Evolutionary conservation across 257 asterid species (phyloP), one percentile per base, ranked within the genome.

Genomic region (Craterostigma plantagineum): DNA sequence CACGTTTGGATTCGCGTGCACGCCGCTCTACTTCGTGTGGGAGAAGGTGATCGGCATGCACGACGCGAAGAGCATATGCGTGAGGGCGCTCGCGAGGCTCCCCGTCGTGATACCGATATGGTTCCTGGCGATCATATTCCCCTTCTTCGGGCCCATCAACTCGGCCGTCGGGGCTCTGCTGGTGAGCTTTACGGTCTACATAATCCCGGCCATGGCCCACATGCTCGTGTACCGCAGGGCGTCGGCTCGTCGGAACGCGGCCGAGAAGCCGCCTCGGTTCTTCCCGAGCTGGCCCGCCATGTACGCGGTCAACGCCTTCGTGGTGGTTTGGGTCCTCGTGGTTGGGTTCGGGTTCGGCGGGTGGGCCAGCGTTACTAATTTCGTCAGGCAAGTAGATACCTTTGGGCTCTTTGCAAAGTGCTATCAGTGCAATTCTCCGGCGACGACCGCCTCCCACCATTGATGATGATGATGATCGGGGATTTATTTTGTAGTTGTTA

Each of bases 271-370:
- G 5, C 95, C 95, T 0, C 61, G 63, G 54, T 83, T 83, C 53
- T 34, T 83, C 17, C 92, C 76, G 7, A 82, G 92, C 71, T 82
- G 95, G 95, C 34, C 78, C 4, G 85, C 68, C 9, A 73, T 78
- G 82, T 82, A 68, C 35, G 85, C 55, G 0, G 10, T 70, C 42
- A 82, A 82, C 68, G 17, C 66, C 8, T 68, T 82, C 34, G 33
- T 83, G 0, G 91, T 71, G 18, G 64, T 52, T 0, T 83, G 87
- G 91, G 66, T 73, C 0, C 14, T 78, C 0, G 48, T 79, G 1
- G 69, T 83, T 17, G 91, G 95, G 48, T 82, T 82, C 47, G 95
- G 95, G 47, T 82, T 82, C 0, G 95, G 95, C 9, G 95, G 95
- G 14, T 82, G 95, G 95, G 95, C 95, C 2, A 82, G 95, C 57